These are phyloP conservation scores for Ogataea pignaliae DNA, from an alignment of 805 yeast species.

Conservation along the genomic window DNA sequence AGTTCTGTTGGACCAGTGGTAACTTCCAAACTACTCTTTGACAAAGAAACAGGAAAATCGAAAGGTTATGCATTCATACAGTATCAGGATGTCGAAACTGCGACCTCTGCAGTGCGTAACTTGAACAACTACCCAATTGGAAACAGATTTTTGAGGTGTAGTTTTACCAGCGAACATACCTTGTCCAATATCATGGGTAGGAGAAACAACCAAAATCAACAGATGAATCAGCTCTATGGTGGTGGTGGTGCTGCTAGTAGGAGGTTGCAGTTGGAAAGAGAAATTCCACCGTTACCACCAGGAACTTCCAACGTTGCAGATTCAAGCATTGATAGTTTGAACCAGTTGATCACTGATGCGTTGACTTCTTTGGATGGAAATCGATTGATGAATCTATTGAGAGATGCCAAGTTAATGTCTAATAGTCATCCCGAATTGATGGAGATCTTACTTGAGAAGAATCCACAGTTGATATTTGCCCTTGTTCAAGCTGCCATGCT, in stretches of 20 bases:
- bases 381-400: conserved; percentile 44
- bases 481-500: conserved; percentile 66
- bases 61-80: conserved; percentile 89
- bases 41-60: conserved; percentile 83
- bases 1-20: conserved; percentile 84
- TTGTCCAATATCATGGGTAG: conserved; percentile 1
- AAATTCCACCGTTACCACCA: conserved; percentile 49
- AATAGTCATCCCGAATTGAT: conserved; percentile 53
- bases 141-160: conserved; percentile 65
- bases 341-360: conserved; percentile 42
- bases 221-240: conserved; percentile 12
- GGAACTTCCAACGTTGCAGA: conserved; percentile 40
- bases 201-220: too few species aligned
- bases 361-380: conserved; percentile 43
- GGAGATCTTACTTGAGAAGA: conserved; percentile 53
- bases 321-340: conserved; percentile 29
- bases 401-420: conserved; percentile 59
- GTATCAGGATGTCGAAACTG: conserved; percentile 78
- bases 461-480: conserved; percentile 82
- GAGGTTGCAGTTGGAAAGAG: conserved; percentile 19
- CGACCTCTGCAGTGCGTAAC: conserved; percentile 87
- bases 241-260: conserved; percentile 10
- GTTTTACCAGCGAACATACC: conserved; percentile 56
- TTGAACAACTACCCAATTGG: conserved; percentile 77
- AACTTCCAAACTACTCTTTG: conserved; percentile 72